Percentiles rank a stretch among this genome's conserved stretches.
phyloP scores from a whole-genome alignment of 768 basidiomycete species.

The Tylopilus sp. region DNA sequence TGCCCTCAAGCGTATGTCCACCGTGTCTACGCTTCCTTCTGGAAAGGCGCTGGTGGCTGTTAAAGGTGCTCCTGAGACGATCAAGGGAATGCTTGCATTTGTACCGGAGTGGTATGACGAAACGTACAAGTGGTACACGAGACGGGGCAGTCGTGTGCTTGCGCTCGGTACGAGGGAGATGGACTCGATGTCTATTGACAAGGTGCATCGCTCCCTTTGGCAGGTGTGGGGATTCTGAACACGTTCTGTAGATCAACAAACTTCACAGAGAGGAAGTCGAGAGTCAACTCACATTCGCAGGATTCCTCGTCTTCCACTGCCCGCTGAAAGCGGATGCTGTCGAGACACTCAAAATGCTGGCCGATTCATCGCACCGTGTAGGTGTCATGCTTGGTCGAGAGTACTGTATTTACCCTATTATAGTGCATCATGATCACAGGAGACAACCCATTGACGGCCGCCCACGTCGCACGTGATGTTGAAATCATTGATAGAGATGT shows the following conservation, averaged over 20 bases:
- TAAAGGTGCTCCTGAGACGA: slow-evolving; percentile 97
- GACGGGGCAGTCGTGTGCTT: slow-evolving; percentile 89
- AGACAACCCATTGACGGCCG: slow-evolving; percentile 95
- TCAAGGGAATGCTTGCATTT: slow-evolving; percentile 75
- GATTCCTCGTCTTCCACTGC: slow-evolving; percentile 98
- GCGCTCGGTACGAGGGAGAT: slow-evolving; percentile 88
- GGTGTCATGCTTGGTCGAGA: slow-evolving; percentile 28
- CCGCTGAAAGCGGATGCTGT: slow-evolving; percentile 94
- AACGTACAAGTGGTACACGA: slow-evolving; percentile 92
- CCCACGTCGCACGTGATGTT: slow-evolving; percentile 93
- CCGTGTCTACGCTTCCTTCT: slow-evolving; percentile 65
- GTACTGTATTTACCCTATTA: neutral
- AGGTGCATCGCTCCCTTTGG: slow-evolving; percentile 44
- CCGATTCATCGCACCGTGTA: slow-evolving; percentile 95
- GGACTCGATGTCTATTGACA: slow-evolving; percentile 64
- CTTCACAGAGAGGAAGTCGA: slow-evolving; percentile 82
- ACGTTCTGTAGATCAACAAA: slow-evolving; percentile 69
- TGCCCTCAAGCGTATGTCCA: slow-evolving; percentile 96
- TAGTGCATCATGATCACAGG: slow-evolving; percentile 99
- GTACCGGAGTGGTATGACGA: slow-evolving; percentile 86
- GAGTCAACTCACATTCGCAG: slow-evolving; percentile 76
- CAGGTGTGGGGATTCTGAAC: neutral
- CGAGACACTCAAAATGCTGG: slow-evolving; percentile 86
- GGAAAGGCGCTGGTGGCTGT: slow-evolving; percentile 68
- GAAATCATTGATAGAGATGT: slow-evolving; percentile 96